phyloP scores from a whole-genome alignment of 768 basidiomycete genomes.

The Butyriboletus loyo region DNA sequence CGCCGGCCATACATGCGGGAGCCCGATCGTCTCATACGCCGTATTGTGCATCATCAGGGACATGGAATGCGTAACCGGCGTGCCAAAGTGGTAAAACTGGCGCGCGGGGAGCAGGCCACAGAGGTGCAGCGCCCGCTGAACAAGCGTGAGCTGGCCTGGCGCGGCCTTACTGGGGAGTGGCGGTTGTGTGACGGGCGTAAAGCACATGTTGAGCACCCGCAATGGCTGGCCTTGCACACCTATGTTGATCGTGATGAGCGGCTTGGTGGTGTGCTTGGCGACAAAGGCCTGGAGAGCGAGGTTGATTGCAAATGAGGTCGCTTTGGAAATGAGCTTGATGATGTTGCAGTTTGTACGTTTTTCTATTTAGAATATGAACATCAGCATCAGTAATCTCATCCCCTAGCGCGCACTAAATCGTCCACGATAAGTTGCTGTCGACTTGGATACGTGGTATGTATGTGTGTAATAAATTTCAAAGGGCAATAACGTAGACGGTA shows the following conservation, averaged over 20 bases:
- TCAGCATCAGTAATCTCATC: too few species aligned
- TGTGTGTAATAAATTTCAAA: too few species aligned
- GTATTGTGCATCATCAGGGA: slow-evolving; percentile 94
- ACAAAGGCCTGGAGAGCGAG: slow-evolving; percentile 75
- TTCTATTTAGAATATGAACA: too few species aligned
- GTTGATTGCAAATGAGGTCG: slow-evolving; percentile 72
- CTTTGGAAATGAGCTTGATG: slow-evolving; percentile 89
- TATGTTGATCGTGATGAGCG: slow-evolving; percentile 95
- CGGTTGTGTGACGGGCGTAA: slow-evolving; percentile 91
- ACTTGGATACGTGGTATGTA: too few species aligned
- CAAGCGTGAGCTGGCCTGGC: slow-evolving; percentile 89
- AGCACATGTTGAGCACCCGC: slow-evolving; percentile 77
- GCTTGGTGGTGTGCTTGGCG: slow-evolving; percentile 57
- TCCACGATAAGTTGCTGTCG: too few species aligned
- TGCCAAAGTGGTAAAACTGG: slow-evolving; percentile 85
- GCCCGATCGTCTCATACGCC: slow-evolving; percentile 72
- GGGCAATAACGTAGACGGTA: too few species aligned
- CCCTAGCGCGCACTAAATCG: too few species aligned
- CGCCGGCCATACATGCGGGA: slow-evolving; percentile 84
- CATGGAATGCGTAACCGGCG: slow-evolving; percentile 84
- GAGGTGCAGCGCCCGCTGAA: slow-evolving; percentile 73
- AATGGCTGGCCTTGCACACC: slow-evolving; percentile 86
- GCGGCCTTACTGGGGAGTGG: slow-evolving; percentile 83
- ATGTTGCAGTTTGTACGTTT: slow-evolving; percentile 94
- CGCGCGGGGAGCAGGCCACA: slow-evolving; percentile 74